Percentiles rank a stretch among this genome's conserved stretches.
These are phyloP conservation scores for Teratosphaeria epicoccoides DNA, from an alignment of 2,329 filamentous ascomycete species.

Conservation along the genomic window DNA sequence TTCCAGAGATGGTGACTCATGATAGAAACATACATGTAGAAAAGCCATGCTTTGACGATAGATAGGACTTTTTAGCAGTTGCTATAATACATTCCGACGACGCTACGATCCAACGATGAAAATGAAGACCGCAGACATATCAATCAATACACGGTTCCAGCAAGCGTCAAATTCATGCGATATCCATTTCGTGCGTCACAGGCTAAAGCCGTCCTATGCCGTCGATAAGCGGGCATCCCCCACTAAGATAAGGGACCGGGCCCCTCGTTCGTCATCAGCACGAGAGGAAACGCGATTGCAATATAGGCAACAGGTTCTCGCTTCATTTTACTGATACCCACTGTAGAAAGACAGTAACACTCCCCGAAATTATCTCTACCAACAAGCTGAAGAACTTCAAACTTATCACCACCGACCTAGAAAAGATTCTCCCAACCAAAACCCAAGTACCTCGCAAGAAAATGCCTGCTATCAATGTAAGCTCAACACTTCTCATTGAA, in stretches of 20 bases:
- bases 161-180: neutral
- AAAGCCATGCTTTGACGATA: too few relatives aligned
- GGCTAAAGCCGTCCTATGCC: neutral
- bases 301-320: too few relatives aligned
- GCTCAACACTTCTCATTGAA: neutral
- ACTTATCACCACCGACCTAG: too few relatives aligned
- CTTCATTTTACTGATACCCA: too few relatives aligned
- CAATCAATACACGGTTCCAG: neutral
- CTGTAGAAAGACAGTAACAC: neutral
- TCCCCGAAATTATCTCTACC: neutral
- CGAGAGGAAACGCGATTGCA: neutral
- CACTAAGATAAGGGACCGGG: neutral
- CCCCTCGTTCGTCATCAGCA: neutral
- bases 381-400: too few relatives aligned
- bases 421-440: neutral
- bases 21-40: neutral
- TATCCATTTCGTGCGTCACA: neutral
- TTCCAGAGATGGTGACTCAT: neutral
- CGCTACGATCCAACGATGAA: too few relatives aligned
- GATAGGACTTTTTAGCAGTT: neutral
- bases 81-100: too few relatives aligned
- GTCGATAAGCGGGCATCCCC: neutral
- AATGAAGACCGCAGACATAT: neutral
- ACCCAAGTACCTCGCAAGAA: neutral
- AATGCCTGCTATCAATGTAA: constrained; percentile 24